Evolutionary conservation across 495 filamentous ascomycete genomes (phyloP), one percentile per base, ranked within the genome.

Genomic region (Cudoniella acicularis): DNA sequence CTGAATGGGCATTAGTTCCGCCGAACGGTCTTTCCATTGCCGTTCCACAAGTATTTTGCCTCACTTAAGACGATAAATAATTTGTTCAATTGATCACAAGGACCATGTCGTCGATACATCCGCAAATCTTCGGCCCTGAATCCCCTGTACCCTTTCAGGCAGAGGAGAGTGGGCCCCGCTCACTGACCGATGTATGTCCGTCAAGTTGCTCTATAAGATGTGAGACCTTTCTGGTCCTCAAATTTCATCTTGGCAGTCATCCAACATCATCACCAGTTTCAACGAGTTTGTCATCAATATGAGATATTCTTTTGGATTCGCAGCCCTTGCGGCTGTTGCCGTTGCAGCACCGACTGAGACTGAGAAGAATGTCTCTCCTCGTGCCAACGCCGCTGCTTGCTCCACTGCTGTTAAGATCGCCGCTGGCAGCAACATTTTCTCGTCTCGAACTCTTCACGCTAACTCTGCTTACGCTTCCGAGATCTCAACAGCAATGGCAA

Each of bases 391-490:
- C 24, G 70, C 68, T 9, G 75, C 69, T 52, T 82, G 79, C 69
- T 46, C 72, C 6, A 75, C 75, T 25, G 72, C 79, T 42, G 80
- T 83, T 64, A 77, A 66, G 45, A 72, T 83, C 62, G 73, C 79
- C 52, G 68, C 76, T 62, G 74, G 62, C 61, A 73, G 77, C 70
- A 85, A 85, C 71, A 73, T 80, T 40, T 84, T 75, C 68, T 63
- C 69, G 59, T 71, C 73, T 52, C 78, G 81, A 70, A 79, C 66
- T 54, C 75, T 83, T 47, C 79, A 82, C 69, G 69, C 81, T 69
- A 84, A 84, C 78, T 71, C 65, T 54, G 80, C 77, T 73, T 85
- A 80, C 74, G 74, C 78, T 48, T 54, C 61, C 22, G 79, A 85
- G 71, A 72, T 87, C 59, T 62, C 72, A 53, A 74, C 73, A 17